These are phyloP conservation scores for Phaeosphaeriaceae sp. DNA, from an alignment of 2,329 filamentous ascomycete species.

Conservation along the genomic window DNA sequence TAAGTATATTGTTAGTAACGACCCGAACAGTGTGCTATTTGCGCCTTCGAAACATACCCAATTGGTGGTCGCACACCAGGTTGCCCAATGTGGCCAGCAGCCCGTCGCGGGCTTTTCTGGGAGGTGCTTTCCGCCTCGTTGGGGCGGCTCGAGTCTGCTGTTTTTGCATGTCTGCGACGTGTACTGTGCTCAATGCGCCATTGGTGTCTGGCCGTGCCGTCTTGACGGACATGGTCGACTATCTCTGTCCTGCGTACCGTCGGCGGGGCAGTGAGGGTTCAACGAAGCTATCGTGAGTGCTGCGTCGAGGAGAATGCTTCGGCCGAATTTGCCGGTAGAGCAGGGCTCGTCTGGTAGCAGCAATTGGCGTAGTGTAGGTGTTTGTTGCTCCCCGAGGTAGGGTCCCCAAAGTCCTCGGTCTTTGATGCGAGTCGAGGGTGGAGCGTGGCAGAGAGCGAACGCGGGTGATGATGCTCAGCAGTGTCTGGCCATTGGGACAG, in stretches of 20 bases:
- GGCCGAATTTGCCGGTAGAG: background rate
- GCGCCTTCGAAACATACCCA: slow-evolving; percentile 64
- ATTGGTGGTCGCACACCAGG: slow-evolving; percentile 81
- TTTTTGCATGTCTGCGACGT: slow-evolving; percentile 14
- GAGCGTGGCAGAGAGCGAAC: slow-evolving; percentile 18
- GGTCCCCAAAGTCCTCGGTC: background rate
- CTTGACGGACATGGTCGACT: slow-evolving; percentile 24
- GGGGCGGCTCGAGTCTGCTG: slow-evolving; percentile 15
- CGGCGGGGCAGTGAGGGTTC: slow-evolving; percentile 1
- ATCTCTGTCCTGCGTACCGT: background rate
- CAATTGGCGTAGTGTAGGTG: background rate
- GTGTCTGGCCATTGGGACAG: slow-evolving; percentile 29
- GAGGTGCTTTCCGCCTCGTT: slow-evolving; percentile 23
- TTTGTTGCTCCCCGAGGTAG: background rate
- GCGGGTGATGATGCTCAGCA: slow-evolving; percentile 22
- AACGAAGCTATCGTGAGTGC: slow-evolving; percentile 11
- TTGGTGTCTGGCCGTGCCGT: slow-evolving; percentile 20
- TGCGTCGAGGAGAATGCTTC: background rate
- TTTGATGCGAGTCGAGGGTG: background rate
- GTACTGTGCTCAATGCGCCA: slow-evolving; percentile 12
- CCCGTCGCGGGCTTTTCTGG: slow-evolving; percentile 66
- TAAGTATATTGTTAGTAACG: slow-evolving; percentile 44
- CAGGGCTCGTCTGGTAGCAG: background rate
- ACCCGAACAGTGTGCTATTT: background rate
- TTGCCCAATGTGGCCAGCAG: slow-evolving; percentile 66